A percentile compares a stretch with the other conserved stretches of the same genome.
Evolutionary conservation across 2,329 filamentous ascomycete species (phyloP).

Genomic region (Neopestalotiopsis clavispora): DNA sequence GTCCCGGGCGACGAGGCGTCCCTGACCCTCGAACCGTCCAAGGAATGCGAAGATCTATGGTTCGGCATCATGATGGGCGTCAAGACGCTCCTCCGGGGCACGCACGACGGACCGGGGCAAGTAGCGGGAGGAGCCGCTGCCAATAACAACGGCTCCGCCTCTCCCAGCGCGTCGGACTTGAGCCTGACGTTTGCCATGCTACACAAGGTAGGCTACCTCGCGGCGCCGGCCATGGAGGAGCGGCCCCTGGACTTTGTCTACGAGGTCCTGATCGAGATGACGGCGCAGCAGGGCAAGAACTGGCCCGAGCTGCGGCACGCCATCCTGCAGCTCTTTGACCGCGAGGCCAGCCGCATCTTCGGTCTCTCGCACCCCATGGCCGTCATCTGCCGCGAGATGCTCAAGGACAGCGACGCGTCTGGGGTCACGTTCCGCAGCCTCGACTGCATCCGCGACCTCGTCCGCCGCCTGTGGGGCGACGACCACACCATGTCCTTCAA

Average conservation of each 20-base stretch:
- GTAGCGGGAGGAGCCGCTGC: background rate
- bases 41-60: constrained; percentile 8
- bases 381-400: constrained; percentile 14
- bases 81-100: background rate
- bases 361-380: constrained; percentile 1
- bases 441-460: constrained; percentile 5
- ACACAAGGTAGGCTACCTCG: background rate
- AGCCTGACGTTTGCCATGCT: background rate
- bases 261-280: constrained; percentile 6
- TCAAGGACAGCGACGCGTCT: background rate
- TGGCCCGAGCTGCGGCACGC: constrained; percentile 1
- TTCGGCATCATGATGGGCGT: constrained; percentile 1
- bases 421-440: background rate
- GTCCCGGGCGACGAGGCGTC: background rate
- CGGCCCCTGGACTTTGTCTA: constrained; percentile 10
- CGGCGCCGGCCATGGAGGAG: constrained; percentile 5
- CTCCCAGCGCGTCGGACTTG: background rate
- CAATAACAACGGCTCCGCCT: background rate
- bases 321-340: constrained; percentile 9
- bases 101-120: no score
- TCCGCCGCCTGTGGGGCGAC: background rate
- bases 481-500: constrained; percentile 4
- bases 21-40: background rate
- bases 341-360: constrained; percentile 9
- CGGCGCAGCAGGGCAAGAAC: background rate